These are phyloP conservation scores for Boletus tomentosulus DNA, from an alignment of 768 basidiomycete species.

Conservation along the genomic window DNA sequence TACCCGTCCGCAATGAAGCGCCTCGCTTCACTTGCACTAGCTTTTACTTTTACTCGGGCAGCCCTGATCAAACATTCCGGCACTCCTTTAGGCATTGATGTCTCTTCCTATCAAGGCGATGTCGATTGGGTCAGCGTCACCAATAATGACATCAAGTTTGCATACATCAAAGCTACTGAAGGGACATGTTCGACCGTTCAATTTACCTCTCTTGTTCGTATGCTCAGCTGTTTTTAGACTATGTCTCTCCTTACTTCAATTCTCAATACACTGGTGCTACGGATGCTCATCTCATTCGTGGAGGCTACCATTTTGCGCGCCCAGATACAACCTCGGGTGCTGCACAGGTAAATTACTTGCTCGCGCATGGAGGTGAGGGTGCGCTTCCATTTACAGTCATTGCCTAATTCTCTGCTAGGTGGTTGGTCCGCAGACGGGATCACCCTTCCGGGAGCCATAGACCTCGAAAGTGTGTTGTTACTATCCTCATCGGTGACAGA, in stretches of 20 bases:
- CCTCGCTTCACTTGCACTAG: constrained; percentile 13
- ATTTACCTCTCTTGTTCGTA: background rate
- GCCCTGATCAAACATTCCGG: constrained; percentile 29
- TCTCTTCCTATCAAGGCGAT: constrained; percentile 46
- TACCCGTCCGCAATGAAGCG: constrained; percentile 16
- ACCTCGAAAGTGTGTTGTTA: constrained; percentile 50
- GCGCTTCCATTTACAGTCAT: background rate
- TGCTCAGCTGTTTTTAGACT: constrained; percentile 14
- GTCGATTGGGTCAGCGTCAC: constrained; percentile 52
- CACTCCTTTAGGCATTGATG: constrained; percentile 48
- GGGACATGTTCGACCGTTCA: constrained; percentile 40
- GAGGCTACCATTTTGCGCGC: constrained; percentile 58
- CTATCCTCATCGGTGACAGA: background rate
- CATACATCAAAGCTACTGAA: constrained; percentile 67
- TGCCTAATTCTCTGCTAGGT: constrained; percentile 26
- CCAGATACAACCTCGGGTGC: constrained; percentile 53
- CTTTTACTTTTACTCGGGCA: constrained; percentile 13
- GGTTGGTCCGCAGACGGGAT: constrained; percentile 53
- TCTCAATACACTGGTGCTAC: constrained; percentile 56
- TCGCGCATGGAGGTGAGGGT: constrained; percentile 47
- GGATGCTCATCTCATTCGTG: constrained; percentile 52
- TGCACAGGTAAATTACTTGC: constrained; percentile 55
- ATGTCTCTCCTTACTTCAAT: constrained; percentile 31
- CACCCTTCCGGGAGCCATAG: constrained; percentile 61
- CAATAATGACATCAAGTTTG: constrained; percentile 50